These are phyloP conservation scores for Venturia oleaginea DNA, from an alignment of 2,329 filamentous ascomycete species.

Conservation along the genomic window DNA sequence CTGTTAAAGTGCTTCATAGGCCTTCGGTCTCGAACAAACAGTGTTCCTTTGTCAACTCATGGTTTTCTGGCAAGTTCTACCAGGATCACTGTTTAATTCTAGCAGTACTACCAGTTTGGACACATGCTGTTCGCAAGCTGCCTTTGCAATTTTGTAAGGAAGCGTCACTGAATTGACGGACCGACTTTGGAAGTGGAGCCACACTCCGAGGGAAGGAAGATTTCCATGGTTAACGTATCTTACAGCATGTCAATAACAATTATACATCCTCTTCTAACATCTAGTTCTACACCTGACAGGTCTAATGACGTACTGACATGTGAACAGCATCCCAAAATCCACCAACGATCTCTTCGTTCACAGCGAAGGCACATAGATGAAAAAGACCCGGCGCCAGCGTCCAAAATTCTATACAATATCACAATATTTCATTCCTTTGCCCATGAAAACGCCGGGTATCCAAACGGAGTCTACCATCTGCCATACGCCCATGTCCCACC, in stretches of 20 bases:
- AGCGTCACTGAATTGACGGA: background rate
- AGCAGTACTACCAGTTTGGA: too few species aligned
- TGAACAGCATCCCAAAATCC: background rate
- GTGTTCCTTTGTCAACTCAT: background rate
- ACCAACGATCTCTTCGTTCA: background rate
- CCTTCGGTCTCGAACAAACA: background rate
- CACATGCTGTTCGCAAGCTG: too few species aligned
- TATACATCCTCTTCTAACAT: background rate
- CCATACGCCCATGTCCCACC: background rate
- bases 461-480: background rate
- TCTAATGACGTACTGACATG: background rate
- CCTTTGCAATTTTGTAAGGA: too few species aligned
- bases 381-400: background rate
- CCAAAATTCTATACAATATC: background rate
- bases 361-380: background rate
- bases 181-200: background rate
- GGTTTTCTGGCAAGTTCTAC: background rate
- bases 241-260: background rate
- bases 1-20: background rate
- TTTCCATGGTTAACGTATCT: background rate
- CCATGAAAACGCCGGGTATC: background rate
- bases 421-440: background rate
- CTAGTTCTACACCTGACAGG: background rate
- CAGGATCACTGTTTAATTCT: background rate
- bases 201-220: too few species aligned